Base-by-base conservation (phyloP, 2,329 filamentous ascomycete species). In the Pestalotiopsis sp. region DNA sequence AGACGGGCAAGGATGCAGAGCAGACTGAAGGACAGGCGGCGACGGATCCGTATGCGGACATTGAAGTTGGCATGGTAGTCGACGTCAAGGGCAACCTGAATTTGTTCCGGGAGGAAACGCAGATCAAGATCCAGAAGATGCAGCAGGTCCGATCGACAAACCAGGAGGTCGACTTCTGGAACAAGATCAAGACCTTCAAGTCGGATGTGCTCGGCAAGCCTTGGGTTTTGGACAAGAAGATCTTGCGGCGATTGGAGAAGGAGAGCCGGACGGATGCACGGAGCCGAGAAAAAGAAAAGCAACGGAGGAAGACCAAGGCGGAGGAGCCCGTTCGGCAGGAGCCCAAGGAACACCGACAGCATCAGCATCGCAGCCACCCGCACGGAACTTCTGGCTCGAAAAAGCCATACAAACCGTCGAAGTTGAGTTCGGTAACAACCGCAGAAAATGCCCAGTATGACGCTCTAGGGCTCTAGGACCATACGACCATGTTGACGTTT, bases 81-180 rank as follows among this genome's bases (percentile, higher is more conserved):
- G 87, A 90, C 66, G 77, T 90, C 68, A 89, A 88, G 71, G 89
- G 89, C 6, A 78, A 80, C 1, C 72, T 90, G 17, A 80, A 75
- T 4, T 75, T 79, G 0, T 90, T 84, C 70, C 81, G 86, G 66
- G 80, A 82, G 1, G 77, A 82, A 68, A 84, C 78, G 72, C 87
- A 89, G 74, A 80, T 91, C 70, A 83, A 82, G 58, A 81, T 89
- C 25, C 81, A 85, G 60, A 88, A 85, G 73, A 78, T 88, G 68
- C 74, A 76, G n/a, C 72, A 81, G 0, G 68, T 91, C 3, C 76
- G 75, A 27, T 83, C 84, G 59, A 91, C 89, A 0, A 82, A 84
- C 60, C 82, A 86, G 41, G 90, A 92, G 75, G 80, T 91, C 3
- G 77, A 75, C 7, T 86, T 90, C 9, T 92, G 90, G 90, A 82